Evolutionary conservation across 2,329 filamentous ascomycete genomes (phyloP), one percentile per base, ranked within the genome.

Genomic region (Sarocladiaceae sp.): DNA sequence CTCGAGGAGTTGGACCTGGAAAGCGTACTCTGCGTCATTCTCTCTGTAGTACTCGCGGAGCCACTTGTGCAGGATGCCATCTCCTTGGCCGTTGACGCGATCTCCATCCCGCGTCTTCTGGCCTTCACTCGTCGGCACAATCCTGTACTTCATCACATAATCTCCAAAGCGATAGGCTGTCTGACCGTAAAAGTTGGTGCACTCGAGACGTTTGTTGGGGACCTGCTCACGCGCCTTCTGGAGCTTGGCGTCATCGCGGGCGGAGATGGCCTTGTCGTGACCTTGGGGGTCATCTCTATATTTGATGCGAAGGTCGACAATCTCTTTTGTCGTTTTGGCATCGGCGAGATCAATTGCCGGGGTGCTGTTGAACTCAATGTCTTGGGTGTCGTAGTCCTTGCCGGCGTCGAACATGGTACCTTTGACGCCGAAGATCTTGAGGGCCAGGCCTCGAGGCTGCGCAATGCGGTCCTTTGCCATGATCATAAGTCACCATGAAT

Each of bases 361-460:
- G 1, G 67, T 68, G 46, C 61, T 69, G 52, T 74, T 74, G 55
- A 74, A 73, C 15, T 68, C 66, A 50, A 73, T 67, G 49, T 73
- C 68, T 32, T 61, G 56, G 3, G 57, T 61, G 51, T 20, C 51
- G 51, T 52, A 63, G 59, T 32, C 64, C 64, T 23, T 57, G 57
- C 7, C 64, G 56, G 26, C 26, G 13, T 29, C 26, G 41, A 69
- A 65, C 54, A 63, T 63, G 18, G 65, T 62, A 6, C 66, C 67
- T 4, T 62, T 39, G n/a, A 74, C 64, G 43, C 67, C 62, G 55
- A 74, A 74, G 33, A 74, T 52, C 50, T 74, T 74, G 59, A 74
- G 71, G 10, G 56, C 65, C 33, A 73, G 66, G 19, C 68, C 70
- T 31, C 69, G 61, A 3, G 68, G 70, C 43, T 68, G 64, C 1